Percentiles rank a stretch among this genome's conserved stretches.
Evolutionary conservation across 495 filamentous ascomycete genomes (phyloP).

Genomic region (Tuber melanosporum): DNA sequence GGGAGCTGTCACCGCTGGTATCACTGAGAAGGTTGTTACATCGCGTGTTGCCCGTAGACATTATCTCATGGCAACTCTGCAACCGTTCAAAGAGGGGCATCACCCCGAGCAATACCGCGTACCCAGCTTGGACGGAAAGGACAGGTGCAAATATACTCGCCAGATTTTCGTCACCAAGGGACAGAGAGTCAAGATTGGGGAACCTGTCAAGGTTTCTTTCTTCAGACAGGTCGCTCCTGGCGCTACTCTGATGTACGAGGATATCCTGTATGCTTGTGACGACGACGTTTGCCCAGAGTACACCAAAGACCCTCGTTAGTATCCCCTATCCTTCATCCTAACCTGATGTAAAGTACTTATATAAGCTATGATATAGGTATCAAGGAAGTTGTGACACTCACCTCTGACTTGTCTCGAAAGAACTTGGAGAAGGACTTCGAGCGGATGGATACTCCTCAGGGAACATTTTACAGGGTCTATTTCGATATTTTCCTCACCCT

Average conservation of each 20-base stretch:
- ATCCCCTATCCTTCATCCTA: slow-evolving; percentile 6
- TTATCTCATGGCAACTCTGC: slow-evolving; percentile 97
- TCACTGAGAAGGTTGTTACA: slow-evolving; percentile 92
- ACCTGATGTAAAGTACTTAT: slow-evolving; percentile 7
- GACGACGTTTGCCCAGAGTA: slow-evolving; percentile 98
- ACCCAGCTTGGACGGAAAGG: slow-evolving; percentile 90
- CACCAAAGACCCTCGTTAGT: slow-evolving; percentile 97
- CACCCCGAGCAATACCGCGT: slow-evolving; percentile 97
- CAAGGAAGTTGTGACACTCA: slow-evolving; percentile 98
- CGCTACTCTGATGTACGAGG: slow-evolving; percentile 98
- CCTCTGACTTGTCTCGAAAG: slow-evolving; percentile 92
- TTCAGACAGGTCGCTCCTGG: slow-evolving; percentile 97
- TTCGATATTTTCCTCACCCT: slow-evolving; percentile 79
- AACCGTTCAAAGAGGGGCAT: slow-evolving; percentile 98
- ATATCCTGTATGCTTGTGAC: slow-evolving; percentile 95
- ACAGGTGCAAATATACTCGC: slow-evolving; percentile 96
- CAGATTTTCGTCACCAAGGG: slow-evolving; percentile 99
- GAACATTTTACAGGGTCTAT: slow-evolving; percentile 89
- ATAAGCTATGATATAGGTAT: slow-evolving; percentile 58
- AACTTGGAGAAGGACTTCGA: slow-evolving; percentile 99
- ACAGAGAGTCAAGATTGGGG: slow-evolving; percentile 96
- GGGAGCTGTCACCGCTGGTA: slow-evolving; percentile 79
- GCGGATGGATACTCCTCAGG: slow-evolving; percentile 97
- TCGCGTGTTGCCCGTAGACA: slow-evolving; percentile 96
- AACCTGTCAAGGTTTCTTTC: slow-evolving; percentile 97